Evolutionary conservation across 192 early-diverging fungal genomes (phyloP).

Genomic region (Coemansia sp.): DNA sequence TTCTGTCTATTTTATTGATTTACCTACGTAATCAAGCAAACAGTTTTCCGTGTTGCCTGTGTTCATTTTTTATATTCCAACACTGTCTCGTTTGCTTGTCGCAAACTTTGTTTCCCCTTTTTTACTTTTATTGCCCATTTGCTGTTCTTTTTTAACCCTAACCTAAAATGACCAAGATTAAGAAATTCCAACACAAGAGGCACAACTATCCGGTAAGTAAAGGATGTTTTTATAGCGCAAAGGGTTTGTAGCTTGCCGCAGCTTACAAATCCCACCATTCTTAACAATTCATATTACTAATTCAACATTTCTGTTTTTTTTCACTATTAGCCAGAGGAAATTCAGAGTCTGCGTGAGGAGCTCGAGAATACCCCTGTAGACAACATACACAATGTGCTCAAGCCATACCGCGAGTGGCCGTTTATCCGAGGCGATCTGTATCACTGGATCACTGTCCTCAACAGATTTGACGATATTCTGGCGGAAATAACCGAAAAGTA

Average conservation of each 20-base stretch:
- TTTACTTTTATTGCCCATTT: neutral
- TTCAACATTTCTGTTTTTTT: neutral
- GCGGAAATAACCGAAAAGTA: constrained; percentile 64
- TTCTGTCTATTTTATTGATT: neutral
- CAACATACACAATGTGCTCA: constrained; percentile 59
- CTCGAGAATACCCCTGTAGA: constrained; percentile 53
- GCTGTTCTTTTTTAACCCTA: constrained; percentile 9
- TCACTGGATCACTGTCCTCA: constrained; percentile 94
- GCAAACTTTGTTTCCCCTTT: neutral
- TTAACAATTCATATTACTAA: neutral
- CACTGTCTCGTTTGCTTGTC: neutral
- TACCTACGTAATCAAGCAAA: neutral
- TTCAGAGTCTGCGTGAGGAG: constrained; percentile 46
- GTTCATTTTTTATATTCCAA: neutral
- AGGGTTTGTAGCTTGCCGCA: neutral
- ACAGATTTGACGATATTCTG: constrained; percentile 87
- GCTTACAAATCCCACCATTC: neutral
- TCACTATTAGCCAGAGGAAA: constrained; percentile 47
- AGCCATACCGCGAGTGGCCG: constrained; percentile 65
- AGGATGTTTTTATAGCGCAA: too few relatives aligned
- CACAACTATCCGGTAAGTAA: constrained; percentile 55
- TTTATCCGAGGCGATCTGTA: constrained; percentile 90
- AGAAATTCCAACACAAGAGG: constrained; percentile 54
- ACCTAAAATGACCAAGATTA: constrained; percentile 48
- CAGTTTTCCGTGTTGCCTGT: neutral